Base-by-base conservation (phyloP, 306 rosid species). In the Corylus avellana region DNA sequence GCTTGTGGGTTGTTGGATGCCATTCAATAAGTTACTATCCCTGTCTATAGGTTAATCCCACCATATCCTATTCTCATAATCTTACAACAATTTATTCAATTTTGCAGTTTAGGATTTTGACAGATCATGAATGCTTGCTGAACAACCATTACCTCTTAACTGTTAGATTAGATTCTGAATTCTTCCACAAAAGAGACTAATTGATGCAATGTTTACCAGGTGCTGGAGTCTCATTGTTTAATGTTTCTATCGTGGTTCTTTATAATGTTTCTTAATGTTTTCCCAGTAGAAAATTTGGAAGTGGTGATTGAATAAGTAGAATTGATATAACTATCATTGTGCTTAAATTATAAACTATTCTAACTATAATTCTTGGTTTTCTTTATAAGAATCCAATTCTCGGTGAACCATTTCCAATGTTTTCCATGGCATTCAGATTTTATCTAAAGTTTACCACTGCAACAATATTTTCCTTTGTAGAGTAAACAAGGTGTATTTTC, bases 401-500 rank as follows among this genome's bases (percentile, higher is more conserved):
- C 64, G 22, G 8, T 2, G 35, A 57, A 57, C 20, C 25, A 58
- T 58, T 20, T 18, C 25, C 25, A 22, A 22, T 22, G 25, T 22
- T 22, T 22, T 22, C 3, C 8, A 3, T 11, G 35, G 7, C 8
- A 20, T 76, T 75, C 18, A 20, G 44, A 25, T 0, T 49, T 47
- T 17, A 47, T 49, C 13, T n/a, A n/a, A 18, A 17, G 66, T 75
- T 67, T 13, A 18, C 32, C 46, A 50, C 17, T 75, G 25, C 53
- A 12, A 42, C 42, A 46, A 35, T 73, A 12, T 16, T 63, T 51
- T 81, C 35, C 32, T 4, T 35, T 58, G 44, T n/a, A 6, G 35
- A 7, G 53, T 42, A 50, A 72, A 17, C 48, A 13, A 9, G 32
- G 20, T 64, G 11, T 58, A 29, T 50, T 80, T 79, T 75, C 61